Evolutionary conservation across 2,329 filamentous ascomycete species (phyloP), one percentile per base, ranked within the genome.

Genomic region (Tolypocladium endophyticum): DNA sequence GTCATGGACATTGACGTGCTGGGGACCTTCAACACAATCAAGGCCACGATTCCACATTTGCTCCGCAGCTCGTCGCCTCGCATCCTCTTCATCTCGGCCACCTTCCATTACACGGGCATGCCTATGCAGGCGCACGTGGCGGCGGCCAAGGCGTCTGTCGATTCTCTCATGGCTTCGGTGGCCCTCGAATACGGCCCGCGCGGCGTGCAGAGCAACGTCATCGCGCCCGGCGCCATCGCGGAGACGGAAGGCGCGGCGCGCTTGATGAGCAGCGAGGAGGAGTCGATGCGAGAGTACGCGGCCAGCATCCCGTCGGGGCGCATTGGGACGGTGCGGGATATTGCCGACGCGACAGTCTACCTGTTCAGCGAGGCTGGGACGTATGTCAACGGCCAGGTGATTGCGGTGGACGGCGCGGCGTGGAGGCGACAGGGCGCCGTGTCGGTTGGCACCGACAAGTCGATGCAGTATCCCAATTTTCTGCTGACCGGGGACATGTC

Each of bases 1-100:
- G 94, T 99, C 64, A 93, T 97, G 68, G 94, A 97, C 62, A 99
- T 99, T 69, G 94, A 97, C 71, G 88, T 96, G 3, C 74, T 97
- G 41, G 94, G 94, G 38, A 95, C 90, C 20, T 99, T 89, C 77
- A 96, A 97, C 77, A 96, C 92, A 3, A 81, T 96, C 69, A 97
- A 97, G 76, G 92, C 93, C 4, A 94, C 91, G 1, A 77, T 97
- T 39, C 90, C 91, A 0, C 82, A 96, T 68, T 83, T 99, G 3
- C 75, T 91, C 16, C 81, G 85, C 66, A 95, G 91, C n/a, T 87
- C 89, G 1, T 65, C 67, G 54, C 92, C 92, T 12, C 86, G 92
- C 60, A 92, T 97, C 69, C 84, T 97, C 68, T 96, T 92, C 73
- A 83, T 97, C 62, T 94, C 89, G 53, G 93, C 92, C 4, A 92